Conservation (phyloP, 805 yeast species). For the Cyberlindnera suaveolens region DNA sequence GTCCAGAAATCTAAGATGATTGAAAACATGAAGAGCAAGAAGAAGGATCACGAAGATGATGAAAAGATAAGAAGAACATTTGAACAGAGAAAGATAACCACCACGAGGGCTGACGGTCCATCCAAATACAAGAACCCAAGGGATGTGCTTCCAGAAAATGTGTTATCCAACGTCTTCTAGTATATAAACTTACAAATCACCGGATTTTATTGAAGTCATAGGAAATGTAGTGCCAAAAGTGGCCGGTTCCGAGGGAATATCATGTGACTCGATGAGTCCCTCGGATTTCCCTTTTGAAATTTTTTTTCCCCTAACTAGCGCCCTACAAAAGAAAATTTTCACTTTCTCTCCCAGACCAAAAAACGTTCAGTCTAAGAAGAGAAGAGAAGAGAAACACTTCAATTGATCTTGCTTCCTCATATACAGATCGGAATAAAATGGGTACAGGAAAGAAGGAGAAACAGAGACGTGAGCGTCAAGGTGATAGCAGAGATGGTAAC, state of each 20-base stretch:
- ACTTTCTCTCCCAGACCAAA: background rate
- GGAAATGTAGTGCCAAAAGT: background rate
- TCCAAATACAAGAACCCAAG: conserved; percentile 36
- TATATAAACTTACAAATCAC: background rate
- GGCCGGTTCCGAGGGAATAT: background rate
- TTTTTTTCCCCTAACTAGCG: background rate
- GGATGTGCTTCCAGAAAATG: conserved; percentile 31
- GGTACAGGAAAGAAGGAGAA: conserved; percentile 93
- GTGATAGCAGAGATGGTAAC: conserved; percentile 80
- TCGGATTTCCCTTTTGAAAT: conserved; percentile 1
- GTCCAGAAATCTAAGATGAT: conserved; percentile 85
- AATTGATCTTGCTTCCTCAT: background rate
- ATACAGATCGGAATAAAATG: conserved; percentile 37
- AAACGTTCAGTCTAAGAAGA: too few species aligned
- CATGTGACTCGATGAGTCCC: conserved; percentile 9
- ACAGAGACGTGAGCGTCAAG: conserved; percentile 77
- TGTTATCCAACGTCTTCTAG: conserved; percentile 27
- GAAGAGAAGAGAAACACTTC: background rate
- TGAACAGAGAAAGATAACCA: conserved; percentile 62
- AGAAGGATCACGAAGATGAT: conserved; percentile 18
- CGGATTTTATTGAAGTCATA: background rate
- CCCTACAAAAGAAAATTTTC: conserved; percentile 8
- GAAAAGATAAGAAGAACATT: conserved; percentile 51
- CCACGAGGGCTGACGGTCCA: conserved; percentile 61
- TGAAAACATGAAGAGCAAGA: conserved; percentile 44